Base-by-base conservation (phyloP, 768 basidiomycete genomes). In the Wakefieldia striispora region DNA sequence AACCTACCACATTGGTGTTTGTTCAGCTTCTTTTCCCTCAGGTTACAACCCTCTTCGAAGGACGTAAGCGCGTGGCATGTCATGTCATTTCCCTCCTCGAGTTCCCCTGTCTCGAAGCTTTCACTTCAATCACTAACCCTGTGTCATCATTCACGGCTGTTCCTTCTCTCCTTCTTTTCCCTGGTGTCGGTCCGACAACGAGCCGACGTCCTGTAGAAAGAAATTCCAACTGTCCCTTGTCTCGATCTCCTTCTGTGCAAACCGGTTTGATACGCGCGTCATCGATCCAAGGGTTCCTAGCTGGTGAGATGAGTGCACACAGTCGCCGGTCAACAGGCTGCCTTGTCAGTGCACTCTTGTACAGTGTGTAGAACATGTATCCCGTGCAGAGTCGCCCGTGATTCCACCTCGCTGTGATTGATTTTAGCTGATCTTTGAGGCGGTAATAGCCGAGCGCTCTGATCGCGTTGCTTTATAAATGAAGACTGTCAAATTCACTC, bases 401-500 rank as follows among this genome's bases (percentile, higher is more conserved):
- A n/a, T n/a, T n/a, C n/a, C n/a, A n/a, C n/a, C n/a, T n/a, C n/a
- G n/a, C n/a, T n/a, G n/a, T n/a, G n/a, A n/a, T n/a, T 33, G 31
- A 13, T 33, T 14, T 20, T 6, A 27, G 37, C 50, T 35, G 26
- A 26, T 40, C 42, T 54, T 51, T 37, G 24, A 57, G 40, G 38
- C 54, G 52, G 50, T 47, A 40, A 44, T 26, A 50, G 17, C 57
- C 47, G 49, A 24, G 33, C 24, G 1, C 31, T 33, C 31, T 33
- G 31, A 33, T 33, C 31, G 31, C 20, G 20, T 37, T 51, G 35
- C 47, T 45, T 38, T 40, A 33, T 50, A n/a, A n/a, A 23, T 45
- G 47, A 53, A 36, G 54, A 47, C n/a, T n/a, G n/a, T n/a, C 51
- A 31, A 35, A 49, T 41, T 49, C 40, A 45, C 50, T 37, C 50